phyloP scores from a whole-genome alignment of 179 eudicot species.

The Spergularia azorica region DNA sequence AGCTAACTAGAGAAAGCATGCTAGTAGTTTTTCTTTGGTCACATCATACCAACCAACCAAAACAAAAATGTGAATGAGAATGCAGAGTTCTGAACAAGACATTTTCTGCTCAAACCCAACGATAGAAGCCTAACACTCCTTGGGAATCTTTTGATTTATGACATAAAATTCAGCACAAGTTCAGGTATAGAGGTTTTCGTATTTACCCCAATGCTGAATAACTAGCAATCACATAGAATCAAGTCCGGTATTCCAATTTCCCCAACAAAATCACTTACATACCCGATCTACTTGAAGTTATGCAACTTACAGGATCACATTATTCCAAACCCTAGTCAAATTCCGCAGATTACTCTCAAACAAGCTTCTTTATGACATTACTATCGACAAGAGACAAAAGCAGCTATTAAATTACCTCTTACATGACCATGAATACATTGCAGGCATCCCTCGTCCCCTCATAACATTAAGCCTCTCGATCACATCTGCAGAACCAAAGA shows the following conservation, averaged over 20 bases:
- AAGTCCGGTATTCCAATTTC: background rate
- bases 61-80: background rate
- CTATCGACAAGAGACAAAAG: background rate
- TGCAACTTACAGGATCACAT: background rate
- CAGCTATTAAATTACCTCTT: constrained; percentile 51
- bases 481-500: constrained; percentile 55
- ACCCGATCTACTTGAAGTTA: background rate
- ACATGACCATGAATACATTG: constrained; percentile 93
- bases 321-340: background rate
- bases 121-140: too few relatives aligned
- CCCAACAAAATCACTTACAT: background rate
- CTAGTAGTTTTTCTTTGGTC: background rate
- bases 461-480: constrained; percentile 72
- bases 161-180: too few relatives aligned
- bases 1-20: background rate
- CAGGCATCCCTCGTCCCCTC: constrained; percentile 93
- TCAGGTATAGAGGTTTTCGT: too few relatives aligned
- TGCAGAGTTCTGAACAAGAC: background rate
- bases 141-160: too few relatives aligned
- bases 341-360: background rate
- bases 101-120: background rate
- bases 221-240: background rate
- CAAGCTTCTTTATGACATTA: background rate
- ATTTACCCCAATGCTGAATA: background rate
- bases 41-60: background rate